Evolutionary conservation across 164 flowering plant genomes (phyloP), one percentile per base, ranked within the genome.

Genomic region (Houttuynia cordata): DNA sequence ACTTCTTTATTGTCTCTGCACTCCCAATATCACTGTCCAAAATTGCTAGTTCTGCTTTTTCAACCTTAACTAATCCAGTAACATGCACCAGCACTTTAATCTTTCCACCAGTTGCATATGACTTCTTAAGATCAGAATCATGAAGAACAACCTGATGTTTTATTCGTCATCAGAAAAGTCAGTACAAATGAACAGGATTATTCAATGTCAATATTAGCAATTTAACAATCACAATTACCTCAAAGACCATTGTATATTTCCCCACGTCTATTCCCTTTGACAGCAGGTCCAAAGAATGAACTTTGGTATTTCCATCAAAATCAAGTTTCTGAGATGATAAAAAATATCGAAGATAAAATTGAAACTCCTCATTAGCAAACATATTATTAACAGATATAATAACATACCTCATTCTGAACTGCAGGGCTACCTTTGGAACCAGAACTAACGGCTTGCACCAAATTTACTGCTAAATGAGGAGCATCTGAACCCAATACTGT

Each of bases 21-120:
- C 77, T 86, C 52, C 84, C 93, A 65, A 78, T 78, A 68, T 93
- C 99, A 78, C 84, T 86, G 70, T 93, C 95, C 68, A 93, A 80
- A 20, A 90, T 70, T 25, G 82, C 74, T 72, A 90, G 75, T 70
- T 85, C 89, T 18, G 93, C 83, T 73, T 60, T 72, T 15, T 78
- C 83, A 73, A 88, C 65, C 51, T 79, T 75, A 34, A 90, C 67
- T 37, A 73, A 68, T 66, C 99, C 97, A 4, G 92, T 86, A 54
- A 88, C 63, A 73, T 67, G 75, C 55, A 90, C 63, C 34, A 76
- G 74, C 23, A 82, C 82, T 65, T 74, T 71, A 39, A 77, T 79
- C 62, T 69, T 76, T 57, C 84, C 82, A 58, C 96, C 97, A 68
- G 96, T 85, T 1, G 77, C 76, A 79, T 86, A 93, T 49, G 67